These are phyloP conservation scores for Erodium chrysanthum DNA, from an alignment of 441 rosid genomes.

Conservation along the genomic window DNA sequence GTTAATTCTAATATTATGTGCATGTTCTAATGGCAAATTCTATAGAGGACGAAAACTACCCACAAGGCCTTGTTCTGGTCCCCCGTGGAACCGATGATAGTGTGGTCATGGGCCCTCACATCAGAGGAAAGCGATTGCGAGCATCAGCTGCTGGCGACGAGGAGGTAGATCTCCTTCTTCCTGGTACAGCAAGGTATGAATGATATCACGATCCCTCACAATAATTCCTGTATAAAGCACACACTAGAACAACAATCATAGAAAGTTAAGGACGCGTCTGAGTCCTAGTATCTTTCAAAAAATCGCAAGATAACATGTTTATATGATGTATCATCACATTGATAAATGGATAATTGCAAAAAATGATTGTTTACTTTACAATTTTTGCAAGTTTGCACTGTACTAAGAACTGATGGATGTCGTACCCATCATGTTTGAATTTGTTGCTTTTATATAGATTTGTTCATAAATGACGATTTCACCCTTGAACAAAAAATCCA, in stretches of 20 bases:
- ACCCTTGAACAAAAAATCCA: no score
- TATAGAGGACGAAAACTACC: conserved; percentile 74
- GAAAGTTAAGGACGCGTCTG: neutral
- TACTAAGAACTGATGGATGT: no score
- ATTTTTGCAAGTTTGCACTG: no score
- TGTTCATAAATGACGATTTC: no score
- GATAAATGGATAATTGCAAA: no score
- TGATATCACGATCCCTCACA: neutral
- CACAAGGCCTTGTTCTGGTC: conserved; percentile 85
- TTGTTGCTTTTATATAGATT: no score
- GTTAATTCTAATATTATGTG: neutral
- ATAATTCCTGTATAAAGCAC: neutral
- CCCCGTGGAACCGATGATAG: conserved; percentile 68
- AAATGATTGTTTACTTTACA: no score
- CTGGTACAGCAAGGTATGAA: conserved; percentile 90
- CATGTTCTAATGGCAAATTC: conserved; percentile 35
- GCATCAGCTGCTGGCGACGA: conserved; percentile 80
- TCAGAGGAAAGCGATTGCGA: conserved; percentile 82
- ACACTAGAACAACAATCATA: neutral
- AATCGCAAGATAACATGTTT: no score
- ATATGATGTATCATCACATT: no score
- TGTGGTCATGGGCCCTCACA: conserved; percentile 73
- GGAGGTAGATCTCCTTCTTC: conserved; percentile 98
- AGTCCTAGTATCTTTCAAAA: no score
- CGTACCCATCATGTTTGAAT: no score